phyloP scores from a whole-genome alignment of 805 yeast genomes.

The Hanseniaspora occidentalis region DNA sequence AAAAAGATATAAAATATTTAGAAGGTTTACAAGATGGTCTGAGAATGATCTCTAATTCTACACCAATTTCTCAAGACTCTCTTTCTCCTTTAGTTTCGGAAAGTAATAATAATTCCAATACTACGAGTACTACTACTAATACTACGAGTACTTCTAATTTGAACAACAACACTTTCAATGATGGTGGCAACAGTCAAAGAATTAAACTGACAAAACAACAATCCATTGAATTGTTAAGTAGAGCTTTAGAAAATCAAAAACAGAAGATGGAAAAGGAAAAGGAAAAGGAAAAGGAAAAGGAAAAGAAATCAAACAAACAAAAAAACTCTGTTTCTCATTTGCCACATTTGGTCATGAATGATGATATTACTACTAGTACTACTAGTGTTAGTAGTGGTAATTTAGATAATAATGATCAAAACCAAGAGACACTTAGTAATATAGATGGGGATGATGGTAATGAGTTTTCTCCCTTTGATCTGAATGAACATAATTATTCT shows the following conservation, averaged over 20 bases:
- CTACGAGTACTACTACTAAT: neutral
- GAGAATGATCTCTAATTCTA: conserved; percentile 25
- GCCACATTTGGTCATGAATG: no score
- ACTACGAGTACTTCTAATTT: neutral
- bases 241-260: neutral
- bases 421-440: conserved; percentile 1
- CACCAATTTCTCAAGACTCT: no score
- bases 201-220: neutral
- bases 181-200: neutral
- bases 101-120: no score
- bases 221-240: neutral
- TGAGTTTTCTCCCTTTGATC: no score
- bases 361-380: neutral
- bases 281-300: conserved; percentile 3
- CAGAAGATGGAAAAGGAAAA: neutral
- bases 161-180: neutral
- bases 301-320: neutral
- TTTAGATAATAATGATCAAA: conserved; percentile 1
- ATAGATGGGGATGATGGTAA: no score
- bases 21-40: conserved; percentile 70
- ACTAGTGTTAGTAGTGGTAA: neutral
- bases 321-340: no score
- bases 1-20: conserved; percentile 46
- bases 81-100: no score
- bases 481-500: no score